phyloP scores from a whole-genome alignment of 2,329 filamentous ascomycete genomes.

The Aspergillus eucalypticola region DNA sequence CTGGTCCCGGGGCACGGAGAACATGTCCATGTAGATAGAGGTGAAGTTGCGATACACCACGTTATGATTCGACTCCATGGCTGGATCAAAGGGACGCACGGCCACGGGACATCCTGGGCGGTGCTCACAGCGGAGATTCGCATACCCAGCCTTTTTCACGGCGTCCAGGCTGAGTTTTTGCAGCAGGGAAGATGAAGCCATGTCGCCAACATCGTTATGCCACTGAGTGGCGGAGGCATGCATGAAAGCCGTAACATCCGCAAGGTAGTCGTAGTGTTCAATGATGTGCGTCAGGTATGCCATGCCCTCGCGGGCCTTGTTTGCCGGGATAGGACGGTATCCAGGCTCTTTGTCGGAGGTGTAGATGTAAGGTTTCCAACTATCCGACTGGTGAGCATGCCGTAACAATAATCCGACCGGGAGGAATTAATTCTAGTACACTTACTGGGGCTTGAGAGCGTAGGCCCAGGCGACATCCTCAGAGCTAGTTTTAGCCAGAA shows the following conservation, averaged over 20 bases:
- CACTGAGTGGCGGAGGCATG: slow-evolving; percentile 41
- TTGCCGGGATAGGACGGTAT: slow-evolving; percentile 11
- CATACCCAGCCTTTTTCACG: slow-evolving; percentile 36
- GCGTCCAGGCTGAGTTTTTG: slow-evolving; percentile 29
- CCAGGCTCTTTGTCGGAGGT: slow-evolving; percentile 21
- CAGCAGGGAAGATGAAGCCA: slow-evolving; percentile 23
- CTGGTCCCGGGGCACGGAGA: slow-evolving; percentile 7
- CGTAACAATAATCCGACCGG: not conserved
- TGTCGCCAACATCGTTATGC: slow-evolving; percentile 29
- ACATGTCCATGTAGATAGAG: slow-evolving; percentile 16
- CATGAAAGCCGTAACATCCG: slow-evolving; percentile 60
- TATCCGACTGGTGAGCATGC: not conserved
- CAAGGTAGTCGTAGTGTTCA: slow-evolving; percentile 60
- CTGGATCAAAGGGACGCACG: slow-evolving; percentile 30
- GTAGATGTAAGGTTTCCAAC: slow-evolving; percentile 23
- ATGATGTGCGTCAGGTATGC: slow-evolving; percentile 64
- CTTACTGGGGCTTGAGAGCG: slow-evolving; percentile 10
- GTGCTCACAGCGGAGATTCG: slow-evolving; percentile 36
- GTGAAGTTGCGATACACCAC: slow-evolving; percentile 25
- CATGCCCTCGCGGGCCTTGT: slow-evolving; percentile 61
- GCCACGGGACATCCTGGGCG: slow-evolving; percentile 39
- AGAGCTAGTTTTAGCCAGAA: slow-evolving; percentile 10
- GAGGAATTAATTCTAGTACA: not conserved
- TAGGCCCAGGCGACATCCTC: slow-evolving; percentile 10
- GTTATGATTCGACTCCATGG: slow-evolving; percentile 21